These are phyloP conservation scores for Plasmodium billcollinsi DNA, from an alignment of 169 alveolate species.

Conservation along the genomic window DNA sequence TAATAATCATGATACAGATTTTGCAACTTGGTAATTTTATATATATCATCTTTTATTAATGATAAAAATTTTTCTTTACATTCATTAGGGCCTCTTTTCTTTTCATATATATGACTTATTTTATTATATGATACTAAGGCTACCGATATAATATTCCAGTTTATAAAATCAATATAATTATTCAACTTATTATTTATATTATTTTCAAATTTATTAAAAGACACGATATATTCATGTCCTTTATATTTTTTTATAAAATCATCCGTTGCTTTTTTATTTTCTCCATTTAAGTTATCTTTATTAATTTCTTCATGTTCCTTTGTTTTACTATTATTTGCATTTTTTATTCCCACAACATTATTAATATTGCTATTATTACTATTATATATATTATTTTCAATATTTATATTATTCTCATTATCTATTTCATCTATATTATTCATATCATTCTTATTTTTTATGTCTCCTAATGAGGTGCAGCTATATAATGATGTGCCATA, in stretches of 20 bases:
- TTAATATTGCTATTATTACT: neutral
- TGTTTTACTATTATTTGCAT: neutral
- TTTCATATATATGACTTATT: slow-evolving; percentile 53
- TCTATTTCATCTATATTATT: neutral
- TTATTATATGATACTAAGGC: slow-evolving; percentile 67
- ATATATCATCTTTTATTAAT: slow-evolving; percentile 12
- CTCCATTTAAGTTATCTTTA: neutral
- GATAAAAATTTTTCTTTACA: slow-evolving; percentile 65
- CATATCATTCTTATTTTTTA: neutral
- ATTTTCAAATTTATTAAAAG: neutral
- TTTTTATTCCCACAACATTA: neutral
- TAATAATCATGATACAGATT: slow-evolving; percentile 41
- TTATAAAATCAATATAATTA: slow-evolving; percentile 38
- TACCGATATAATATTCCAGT: slow-evolving; percentile 67
- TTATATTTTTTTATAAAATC: neutral
- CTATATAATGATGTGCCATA: neutral
- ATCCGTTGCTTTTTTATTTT: neutral
- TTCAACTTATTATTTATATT: slow-evolving; percentile 4
- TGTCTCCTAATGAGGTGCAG: neutral
- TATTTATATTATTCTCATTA: neutral
- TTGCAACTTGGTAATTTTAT: neutral
- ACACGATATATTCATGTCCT: neutral
- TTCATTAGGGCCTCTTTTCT: slow-evolving; percentile 42
- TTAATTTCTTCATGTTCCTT: neutral
- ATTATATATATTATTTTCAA: neutral